Conservation (phyloP, 2,329 filamentous ascomycete species). For the Colletotrichum theobromicola region DNA sequence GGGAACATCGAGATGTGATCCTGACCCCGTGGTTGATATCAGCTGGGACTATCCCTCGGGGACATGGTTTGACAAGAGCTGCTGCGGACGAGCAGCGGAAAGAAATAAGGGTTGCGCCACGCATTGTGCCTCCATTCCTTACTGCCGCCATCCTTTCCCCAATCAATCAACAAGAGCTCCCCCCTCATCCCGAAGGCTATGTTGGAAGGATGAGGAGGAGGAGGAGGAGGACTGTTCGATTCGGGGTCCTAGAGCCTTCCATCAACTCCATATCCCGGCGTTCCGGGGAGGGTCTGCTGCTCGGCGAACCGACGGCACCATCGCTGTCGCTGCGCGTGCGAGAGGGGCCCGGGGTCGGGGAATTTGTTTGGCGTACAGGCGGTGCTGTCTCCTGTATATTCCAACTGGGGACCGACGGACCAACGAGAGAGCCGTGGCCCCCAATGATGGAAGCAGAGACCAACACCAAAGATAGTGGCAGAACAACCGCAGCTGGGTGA, state of each 20-base stretch:
- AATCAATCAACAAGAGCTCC: background rate
- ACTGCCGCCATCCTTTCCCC: background rate
- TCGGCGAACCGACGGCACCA: conserved; percentile 8
- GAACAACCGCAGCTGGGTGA: background rate
- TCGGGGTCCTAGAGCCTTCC: background rate
- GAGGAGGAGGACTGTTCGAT: background rate
- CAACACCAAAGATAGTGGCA: background rate
- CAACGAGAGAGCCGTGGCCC: background rate
- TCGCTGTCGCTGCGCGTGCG: background rate
- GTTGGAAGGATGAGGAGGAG: background rate
- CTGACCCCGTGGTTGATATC: background rate
- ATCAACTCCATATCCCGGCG: background rate
- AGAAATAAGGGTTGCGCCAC: background rate
- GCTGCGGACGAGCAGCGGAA: background rate
- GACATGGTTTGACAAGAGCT: background rate
- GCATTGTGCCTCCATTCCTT: background rate
- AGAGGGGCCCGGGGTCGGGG: conserved; percentile 6
- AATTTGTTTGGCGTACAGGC: conserved; percentile 4
- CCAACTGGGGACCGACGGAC: background rate
- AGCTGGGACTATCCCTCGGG: background rate
- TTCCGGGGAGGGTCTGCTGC: background rate
- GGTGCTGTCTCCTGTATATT: conserved; percentile 7
- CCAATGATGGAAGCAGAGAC: background rate
- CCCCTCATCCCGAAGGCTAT: conserved; percentile 10
- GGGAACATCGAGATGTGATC: background rate